phyloP scores from a whole-genome alignment of 78 protist genomes.

The Dictyostelium intermedium region DNA sequence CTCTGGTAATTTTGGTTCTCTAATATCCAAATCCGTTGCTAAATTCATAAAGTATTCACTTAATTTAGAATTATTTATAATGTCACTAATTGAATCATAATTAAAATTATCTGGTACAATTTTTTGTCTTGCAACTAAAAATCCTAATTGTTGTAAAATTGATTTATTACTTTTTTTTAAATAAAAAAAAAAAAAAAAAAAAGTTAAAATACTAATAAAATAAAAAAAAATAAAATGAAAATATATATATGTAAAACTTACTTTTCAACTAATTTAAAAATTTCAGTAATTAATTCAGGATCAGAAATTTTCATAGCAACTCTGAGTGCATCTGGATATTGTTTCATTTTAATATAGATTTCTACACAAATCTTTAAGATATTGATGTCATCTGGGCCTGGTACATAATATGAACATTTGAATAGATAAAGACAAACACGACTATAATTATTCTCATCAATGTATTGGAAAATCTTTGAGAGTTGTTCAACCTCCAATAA shows the following conservation, averaged over 20 bases:
- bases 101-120: conserved; percentile 56
- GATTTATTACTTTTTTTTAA: neutral
- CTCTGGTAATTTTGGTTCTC: conserved; percentile 97
- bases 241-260: too few relatives aligned
- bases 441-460: conserved; percentile 85
- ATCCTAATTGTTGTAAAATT: conserved; percentile 89
- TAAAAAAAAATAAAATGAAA: too few relatives aligned
- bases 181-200: neutral
- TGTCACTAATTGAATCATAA: conserved; percentile 40
- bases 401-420: conserved; percentile 86
- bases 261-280: conserved; percentile 69
- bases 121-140: conserved; percentile 86
- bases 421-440: conserved; percentile 93
- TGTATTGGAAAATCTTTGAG: conserved; percentile 23
- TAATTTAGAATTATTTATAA: conserved; percentile 86
- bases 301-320: conserved; percentile 54
- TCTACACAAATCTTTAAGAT: conserved; percentile 70
- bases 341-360: conserved; percentile 70
- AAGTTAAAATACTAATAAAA: neutral
- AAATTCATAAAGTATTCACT: conserved; percentile 86
- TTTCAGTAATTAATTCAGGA: conserved; percentile 13
- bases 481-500: conserved; percentile 90
- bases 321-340: conserved; percentile 73
- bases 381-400: conserved; percentile 90
- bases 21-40: conserved; percentile 95